phyloP scores from a whole-genome alignment of 2,329 filamentous ascomycete genomes.

The Monosporascus sp. region DNA sequence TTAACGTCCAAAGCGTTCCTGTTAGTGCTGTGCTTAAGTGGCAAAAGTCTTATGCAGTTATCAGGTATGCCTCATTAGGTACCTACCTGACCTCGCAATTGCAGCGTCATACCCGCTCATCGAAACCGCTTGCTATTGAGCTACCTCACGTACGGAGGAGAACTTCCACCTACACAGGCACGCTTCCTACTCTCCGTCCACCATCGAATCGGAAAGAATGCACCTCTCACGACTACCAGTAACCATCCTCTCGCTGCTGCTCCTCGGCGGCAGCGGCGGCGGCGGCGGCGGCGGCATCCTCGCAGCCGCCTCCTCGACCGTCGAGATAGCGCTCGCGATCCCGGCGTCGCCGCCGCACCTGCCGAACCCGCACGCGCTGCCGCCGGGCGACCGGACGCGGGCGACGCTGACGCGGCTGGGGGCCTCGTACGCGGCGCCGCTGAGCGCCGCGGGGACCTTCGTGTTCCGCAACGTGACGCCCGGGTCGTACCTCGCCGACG shows the following conservation, averaged over 20 bases:
- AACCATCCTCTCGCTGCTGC: slow-evolving; percentile 23
- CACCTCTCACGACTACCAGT: not conserved
- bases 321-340: slow-evolving; percentile 37
- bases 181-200: too few species aligned
- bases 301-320: slow-evolving; percentile 30
- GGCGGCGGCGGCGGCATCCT: slow-evolving; percentile 30
- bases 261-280: slow-evolving; percentile 32
- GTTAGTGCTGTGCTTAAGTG: too few species aligned
- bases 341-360: slow-evolving; percentile 30
- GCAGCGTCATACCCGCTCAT: too few species aligned
- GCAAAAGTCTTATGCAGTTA: too few species aligned
- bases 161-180: too few species aligned
- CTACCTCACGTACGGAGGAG: too few species aligned
- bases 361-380: slow-evolving; percentile 50
- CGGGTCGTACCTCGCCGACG: slow-evolving; percentile 76
- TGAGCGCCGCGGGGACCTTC: slow-evolving; percentile 67
- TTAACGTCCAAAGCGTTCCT: too few species aligned
- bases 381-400: slow-evolving; percentile 53
- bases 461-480: slow-evolving; percentile 66
- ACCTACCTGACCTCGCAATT: too few species aligned
- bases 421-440: slow-evolving; percentile 45
- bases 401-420: slow-evolving; percentile 49
- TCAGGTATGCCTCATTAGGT: too few species aligned
- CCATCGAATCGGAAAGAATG: not conserved
- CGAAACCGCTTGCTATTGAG: too few species aligned